Base-by-base conservation (phyloP, 306 rosid species). In the Lathyrus sativus region DNA sequence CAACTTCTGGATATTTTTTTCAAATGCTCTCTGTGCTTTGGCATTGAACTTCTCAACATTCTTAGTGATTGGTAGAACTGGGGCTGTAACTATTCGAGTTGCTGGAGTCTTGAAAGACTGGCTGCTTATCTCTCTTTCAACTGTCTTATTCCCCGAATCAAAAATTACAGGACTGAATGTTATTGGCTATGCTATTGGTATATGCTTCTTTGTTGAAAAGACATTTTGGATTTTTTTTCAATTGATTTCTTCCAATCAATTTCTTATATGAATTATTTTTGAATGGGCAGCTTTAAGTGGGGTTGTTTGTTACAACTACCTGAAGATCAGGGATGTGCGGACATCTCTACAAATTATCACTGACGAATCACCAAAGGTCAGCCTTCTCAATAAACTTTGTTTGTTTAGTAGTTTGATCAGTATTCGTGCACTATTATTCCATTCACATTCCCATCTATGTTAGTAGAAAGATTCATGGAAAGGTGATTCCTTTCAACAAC, bases 31-130 rank as follows among this genome's bases (percentile, higher is more conserved):
- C 35, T 87, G 96, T 79, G 99, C 99, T 50, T 79, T 95, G 82
- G 97, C 97, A 6, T 82, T 95, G 95, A 95, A 95, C 81, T 84
- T 95, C 80, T 87, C 99, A 81, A 91, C 91, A 61, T 91, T 95
- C 88, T 76, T 95, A 67, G 99, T 84, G 72, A 95, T 95, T 72
- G 99, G 96, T 66, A 86, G 99, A 88, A 95, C 97, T 31, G 99
- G 99, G 76, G 99, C 99, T 35, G 97, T 95, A 76, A 95, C 99
- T 54, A 82, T 91, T 74, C 88, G 99, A 55, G 99, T 95, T 63
- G 97, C 99, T 46, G 99, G 99, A 54, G 99, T 95, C 75, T 78
- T 95, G 75, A 95, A 95, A 78, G 99, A 95, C 85, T 95, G 99
- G 99, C 80, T 91, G 67, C 88, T 95, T 64, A 95, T 95, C 82